Conservation (phyloP, 2,329 filamentous ascomycete species). For the Penicillium sp. region DNA sequence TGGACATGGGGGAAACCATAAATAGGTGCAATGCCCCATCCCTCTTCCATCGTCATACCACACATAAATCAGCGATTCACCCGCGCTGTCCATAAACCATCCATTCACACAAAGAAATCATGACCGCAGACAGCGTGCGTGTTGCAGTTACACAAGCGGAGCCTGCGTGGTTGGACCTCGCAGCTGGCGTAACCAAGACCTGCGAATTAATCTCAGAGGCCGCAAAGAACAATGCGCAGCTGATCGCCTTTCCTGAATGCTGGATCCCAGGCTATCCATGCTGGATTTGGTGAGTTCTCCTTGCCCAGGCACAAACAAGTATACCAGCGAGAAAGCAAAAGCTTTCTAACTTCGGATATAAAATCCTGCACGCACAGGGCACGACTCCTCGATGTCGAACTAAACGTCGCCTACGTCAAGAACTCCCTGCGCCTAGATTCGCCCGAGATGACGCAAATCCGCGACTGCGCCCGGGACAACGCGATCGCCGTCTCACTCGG, state of each 20-base stretch:
- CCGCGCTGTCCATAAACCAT: no score
- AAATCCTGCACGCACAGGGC: slow-evolving; percentile 29
- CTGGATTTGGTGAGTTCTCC: slow-evolving; percentile 46
- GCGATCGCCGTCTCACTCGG: slow-evolving; percentile 52
- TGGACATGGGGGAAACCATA: no score
- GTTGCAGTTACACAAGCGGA: slow-evolving; percentile 54
- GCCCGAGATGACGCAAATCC: slow-evolving; percentile 45
- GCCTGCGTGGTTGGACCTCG: slow-evolving; percentile 65
- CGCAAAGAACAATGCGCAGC: slow-evolving; percentile 56
- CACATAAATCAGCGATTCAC: no score
- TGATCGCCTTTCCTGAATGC: slow-evolving; percentile 61
- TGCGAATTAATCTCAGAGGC: slow-evolving; percentile 62
- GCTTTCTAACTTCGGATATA: background rate
- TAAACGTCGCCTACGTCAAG: slow-evolving; percentile 38
- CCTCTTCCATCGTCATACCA: no score
- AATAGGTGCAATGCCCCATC: no score
- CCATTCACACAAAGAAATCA: no score
- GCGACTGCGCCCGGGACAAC: slow-evolving; percentile 38
- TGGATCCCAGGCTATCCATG: slow-evolving; percentile 63
- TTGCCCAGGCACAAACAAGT: background rate
- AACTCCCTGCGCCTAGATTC: slow-evolving; percentile 39
- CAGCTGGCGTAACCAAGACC: slow-evolving; percentile 61
- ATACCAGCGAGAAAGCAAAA: no score
- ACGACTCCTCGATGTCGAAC: slow-evolving; percentile 36
- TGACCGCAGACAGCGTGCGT: background rate